Evolutionary conservation across 1,139 yeast species (phyloP), one percentile per base, ranked within the genome.

Genomic region (Yamadazyma pseudoaaseri): DNA sequence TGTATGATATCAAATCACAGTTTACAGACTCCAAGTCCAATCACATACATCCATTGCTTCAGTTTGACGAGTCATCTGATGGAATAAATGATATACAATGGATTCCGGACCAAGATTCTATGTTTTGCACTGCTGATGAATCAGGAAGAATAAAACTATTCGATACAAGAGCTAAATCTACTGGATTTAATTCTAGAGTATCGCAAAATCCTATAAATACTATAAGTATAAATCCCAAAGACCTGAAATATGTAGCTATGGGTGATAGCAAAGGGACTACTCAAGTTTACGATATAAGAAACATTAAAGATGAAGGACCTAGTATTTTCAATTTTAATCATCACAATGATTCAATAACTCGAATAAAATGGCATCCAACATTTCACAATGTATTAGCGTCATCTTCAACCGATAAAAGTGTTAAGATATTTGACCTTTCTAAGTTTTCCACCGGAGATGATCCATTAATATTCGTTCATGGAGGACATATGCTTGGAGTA

Each of bases 401-500:
- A 1, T 80, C 84, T 0, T 86, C 95, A 0, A 70, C 67, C 1
- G 97, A 90, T 55, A 73, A 79, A 5, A 59, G 76, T 26, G 90
- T 86, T 7, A 76, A 78, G 47, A 36, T 92, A 2, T 85, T 87
- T 81, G 90, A 87, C 51, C 57, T 79, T 3, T 50, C 73, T 2
- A 52, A 56, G 20, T 52, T 57, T 6, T 70, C 68, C 4, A 59
- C 59, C 49, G 46, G 66, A 48, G 42, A 54, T 49, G 31, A 53
- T 10, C 75, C 69, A 36, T 59, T 81, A 29, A 39, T 81, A 15
- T 90, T 92, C 52, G 70, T 76, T 22, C 98, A 94, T 56, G 86
- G 84, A 9, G 98, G 98, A 0, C 99, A 92, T 55, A 78, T 92
- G 73, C 67, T 84, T 36, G 90, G 94, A 15, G 86, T 92, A 11